Evolutionary conservation across 441 rosid genomes (phyloP), one percentile per base, ranked within the genome.

Genomic region (Erodium moschatum): DNA sequence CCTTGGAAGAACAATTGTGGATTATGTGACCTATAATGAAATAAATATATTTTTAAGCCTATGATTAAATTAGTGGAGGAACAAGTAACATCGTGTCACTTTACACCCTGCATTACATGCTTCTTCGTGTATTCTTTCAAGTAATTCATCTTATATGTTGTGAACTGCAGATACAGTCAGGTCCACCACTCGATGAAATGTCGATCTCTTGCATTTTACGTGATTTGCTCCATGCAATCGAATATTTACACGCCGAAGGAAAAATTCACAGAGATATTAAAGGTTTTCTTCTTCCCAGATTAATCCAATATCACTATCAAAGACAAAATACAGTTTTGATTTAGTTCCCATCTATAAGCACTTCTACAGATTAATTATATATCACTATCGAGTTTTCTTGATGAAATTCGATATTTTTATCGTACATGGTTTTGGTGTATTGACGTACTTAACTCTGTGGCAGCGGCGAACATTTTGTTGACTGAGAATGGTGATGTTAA

Each of bases 201-300:
- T 95, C 99, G 77, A 95, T 92, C 79, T 88, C 87, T 65, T 95
- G 81, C 82, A 92, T 95, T 76, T 81, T 93, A 63, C 92, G 95
- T 21, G 98, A 92, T 78, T 85, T 95, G 87, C 89, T 95, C 81
- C 97, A 86, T 77, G 99, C 99, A 65, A 75, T 95, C 74, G 99
- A 95, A 74, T 95, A 95, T 82, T 86, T 95, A 71, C 99, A 95
- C 77, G 79, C 75, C 40, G 97, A 95, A 78, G 95, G 98, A 70
- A 95, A 92, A 78, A 95, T 95, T 79, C 99, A 95, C 85, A 83
- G 98, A 78, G 99, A 95, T 82, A 90, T 95, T 69, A 95, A 95
- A 95, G 99, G 99, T 92, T 72, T 62, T 3, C 16, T 33, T 38
- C 33, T 21, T 48, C 18, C 35, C 16, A 27, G 50, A 48, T 8